These are phyloP conservation scores for Atkinsonella hypoxylon DNA, from an alignment of 2,329 filamentous ascomycete genomes.

Conservation along the genomic window DNA sequence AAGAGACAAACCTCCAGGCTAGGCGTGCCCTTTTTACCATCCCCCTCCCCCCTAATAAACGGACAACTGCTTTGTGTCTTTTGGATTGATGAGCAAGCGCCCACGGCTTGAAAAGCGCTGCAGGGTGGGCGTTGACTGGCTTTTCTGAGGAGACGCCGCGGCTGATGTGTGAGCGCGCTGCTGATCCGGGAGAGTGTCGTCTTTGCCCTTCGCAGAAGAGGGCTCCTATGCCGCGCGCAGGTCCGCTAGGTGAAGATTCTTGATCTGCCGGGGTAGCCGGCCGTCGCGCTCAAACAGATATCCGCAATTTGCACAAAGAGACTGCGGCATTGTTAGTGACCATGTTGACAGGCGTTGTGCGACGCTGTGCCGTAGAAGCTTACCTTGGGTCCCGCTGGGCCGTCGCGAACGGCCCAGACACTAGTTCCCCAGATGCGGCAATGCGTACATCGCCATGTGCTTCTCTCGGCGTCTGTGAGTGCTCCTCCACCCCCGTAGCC, in stretches of 20 bases:
- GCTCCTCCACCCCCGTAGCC: constrained; percentile 60
- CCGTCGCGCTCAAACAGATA: constrained; percentile 80
- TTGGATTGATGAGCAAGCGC: background rate
- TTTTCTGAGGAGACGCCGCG: constrained; percentile 5
- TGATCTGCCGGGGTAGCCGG: constrained; percentile 50
- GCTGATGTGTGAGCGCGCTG: background rate
- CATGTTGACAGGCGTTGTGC: too few species aligned
- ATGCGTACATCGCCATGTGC: constrained; percentile 77
- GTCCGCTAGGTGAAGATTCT: constrained; percentile 25
- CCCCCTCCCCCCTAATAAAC: background rate
- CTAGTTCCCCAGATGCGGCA: constrained; percentile 80
- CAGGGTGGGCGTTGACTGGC: background rate
- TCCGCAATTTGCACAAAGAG: constrained; percentile 87
- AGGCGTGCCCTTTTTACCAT: background rate
- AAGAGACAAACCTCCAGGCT: too few species aligned
- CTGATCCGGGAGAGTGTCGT: constrained; percentile 6
- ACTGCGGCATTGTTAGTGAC: constrained; percentile 31
- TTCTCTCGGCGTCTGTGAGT: constrained; percentile 65
- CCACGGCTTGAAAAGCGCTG: background rate
- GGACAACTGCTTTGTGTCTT: background rate
- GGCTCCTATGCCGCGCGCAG: constrained; percentile 15
- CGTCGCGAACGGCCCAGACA: constrained; percentile 91
- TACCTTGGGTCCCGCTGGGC: constrained; percentile 72
- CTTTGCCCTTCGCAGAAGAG: constrained; percentile 11
- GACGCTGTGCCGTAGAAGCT: constrained; percentile 20